Evolutionary conservation across 352 stramenopile genomes (phyloP).

Genomic region (Globisporangium okanoganense): DNA sequence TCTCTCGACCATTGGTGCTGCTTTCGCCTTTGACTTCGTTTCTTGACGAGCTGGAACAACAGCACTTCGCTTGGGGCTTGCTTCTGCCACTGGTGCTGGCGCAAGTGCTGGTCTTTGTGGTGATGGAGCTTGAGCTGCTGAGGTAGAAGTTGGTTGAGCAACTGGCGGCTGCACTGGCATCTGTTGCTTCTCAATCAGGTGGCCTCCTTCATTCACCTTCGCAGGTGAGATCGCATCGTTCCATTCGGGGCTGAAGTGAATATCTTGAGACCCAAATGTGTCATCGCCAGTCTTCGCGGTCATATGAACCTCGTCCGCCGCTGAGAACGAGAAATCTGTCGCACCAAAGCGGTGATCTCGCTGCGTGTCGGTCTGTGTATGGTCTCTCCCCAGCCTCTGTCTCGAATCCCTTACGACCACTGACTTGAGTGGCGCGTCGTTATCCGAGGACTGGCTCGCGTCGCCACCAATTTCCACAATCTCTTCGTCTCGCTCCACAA

Average conservation of each 20-base stretch:
- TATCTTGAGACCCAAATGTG: conserved; percentile 9
- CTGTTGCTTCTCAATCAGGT: neutral
- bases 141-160: neutral
- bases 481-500: conserved; percentile 26
- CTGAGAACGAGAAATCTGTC: conserved; percentile 12
- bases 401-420: neutral
- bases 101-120: neutral
- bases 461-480: conserved; percentile 3
- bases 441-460: neutral
- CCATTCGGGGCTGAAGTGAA: conserved; percentile 15
- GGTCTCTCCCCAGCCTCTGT: neutral
- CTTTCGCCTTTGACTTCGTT: neutral
- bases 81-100: neutral
- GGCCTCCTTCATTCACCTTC: neutral
- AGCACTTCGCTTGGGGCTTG: neutral
- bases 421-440: neutral
- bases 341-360: neutral
- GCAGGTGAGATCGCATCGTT: conserved; percentile 2
- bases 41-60: neutral
- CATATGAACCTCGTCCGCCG: neutral
- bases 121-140: neutral
- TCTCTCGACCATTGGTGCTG: neutral
- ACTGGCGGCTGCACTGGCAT: neutral
- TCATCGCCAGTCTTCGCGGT: conserved; percentile 3
- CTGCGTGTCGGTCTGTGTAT: conserved; percentile 8